A percentile compares a stretch with the other conserved stretches of the same genome.
phyloP scores from a whole-genome alignment of 768 basidiomycete species.

The Calocybe indica region DNA sequence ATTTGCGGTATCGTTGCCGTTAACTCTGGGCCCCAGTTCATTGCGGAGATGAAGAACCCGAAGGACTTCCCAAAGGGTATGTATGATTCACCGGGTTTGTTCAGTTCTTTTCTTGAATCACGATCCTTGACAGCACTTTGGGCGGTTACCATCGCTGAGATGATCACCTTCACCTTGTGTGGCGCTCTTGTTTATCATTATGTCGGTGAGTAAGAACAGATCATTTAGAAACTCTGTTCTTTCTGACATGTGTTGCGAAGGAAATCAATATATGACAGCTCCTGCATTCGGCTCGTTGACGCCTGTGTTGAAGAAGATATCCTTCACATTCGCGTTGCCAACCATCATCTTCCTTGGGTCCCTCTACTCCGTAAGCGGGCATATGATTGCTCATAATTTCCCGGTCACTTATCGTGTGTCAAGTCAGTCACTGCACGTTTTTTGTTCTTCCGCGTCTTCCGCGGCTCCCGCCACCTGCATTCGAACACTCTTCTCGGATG shows the following conservation, averaged over 20 bases:
- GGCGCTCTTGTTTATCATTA: constrained; percentile 39
- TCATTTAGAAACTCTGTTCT: constrained; percentile 35
- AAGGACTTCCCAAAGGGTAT: constrained; percentile 38
- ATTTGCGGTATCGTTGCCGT: background rate
- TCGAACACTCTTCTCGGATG: constrained; percentile 27
- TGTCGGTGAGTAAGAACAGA: constrained; percentile 33
- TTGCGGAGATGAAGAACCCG: constrained; percentile 42
- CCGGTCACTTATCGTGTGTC: no score
- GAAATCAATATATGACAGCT: constrained; percentile 38
- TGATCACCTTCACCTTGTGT: constrained; percentile 35
- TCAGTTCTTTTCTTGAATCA: background rate
- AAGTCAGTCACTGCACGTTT: constrained; percentile 37
- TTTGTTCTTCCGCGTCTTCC: constrained; percentile 39
- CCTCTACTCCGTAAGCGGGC: constrained; percentile 30
- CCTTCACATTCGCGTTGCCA: constrained; percentile 40
- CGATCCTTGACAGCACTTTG: constrained; percentile 24
- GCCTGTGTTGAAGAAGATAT: constrained; percentile 31
- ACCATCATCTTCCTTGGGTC: constrained; percentile 40
- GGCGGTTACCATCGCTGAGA: constrained; percentile 37
- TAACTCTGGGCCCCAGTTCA: constrained; percentile 21
- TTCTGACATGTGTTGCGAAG: constrained; percentile 30
- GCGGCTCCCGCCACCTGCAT: constrained; percentile 28
- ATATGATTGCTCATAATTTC: background rate
- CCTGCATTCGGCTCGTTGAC: constrained; percentile 37
- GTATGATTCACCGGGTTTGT: background rate